Percentiles rank a stretch among this genome's conserved stretches.
phyloP scores from a whole-genome alignment of 441 rosid species.

The Gossypium aridum region DNA sequence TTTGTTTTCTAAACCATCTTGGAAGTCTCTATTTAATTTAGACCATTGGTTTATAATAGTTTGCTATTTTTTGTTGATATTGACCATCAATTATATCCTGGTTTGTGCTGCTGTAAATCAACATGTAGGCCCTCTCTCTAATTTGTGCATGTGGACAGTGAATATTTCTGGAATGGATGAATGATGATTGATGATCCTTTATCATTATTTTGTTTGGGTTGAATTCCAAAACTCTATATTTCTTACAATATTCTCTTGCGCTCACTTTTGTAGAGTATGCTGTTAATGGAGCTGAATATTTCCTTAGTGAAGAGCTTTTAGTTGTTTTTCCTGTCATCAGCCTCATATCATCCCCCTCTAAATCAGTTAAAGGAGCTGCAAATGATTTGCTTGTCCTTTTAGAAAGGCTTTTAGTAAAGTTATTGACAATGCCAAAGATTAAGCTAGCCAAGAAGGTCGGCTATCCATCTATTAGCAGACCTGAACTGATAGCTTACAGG shows the following conservation, averaged over 20 bases:
- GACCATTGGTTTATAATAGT: background rate
- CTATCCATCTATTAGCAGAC: conserved; percentile 43
- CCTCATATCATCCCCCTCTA: conserved; percentile 85
- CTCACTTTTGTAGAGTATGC: conserved; percentile 34
- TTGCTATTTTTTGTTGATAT: background rate
- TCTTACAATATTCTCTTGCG: background rate
- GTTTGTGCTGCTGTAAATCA: background rate
- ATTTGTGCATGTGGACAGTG: background rate
- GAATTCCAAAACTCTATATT: background rate
- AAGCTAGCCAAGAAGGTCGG: conserved; percentile 30
- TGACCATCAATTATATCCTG: background rate
- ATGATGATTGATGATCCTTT: background rate
- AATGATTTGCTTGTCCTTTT: conserved; percentile 63
- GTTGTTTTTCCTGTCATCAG: conserved; percentile 62
- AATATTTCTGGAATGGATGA: background rate
- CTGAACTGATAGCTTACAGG: conserved; percentile 58
- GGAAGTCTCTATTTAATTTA: background rate
- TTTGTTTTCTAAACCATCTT: background rate
- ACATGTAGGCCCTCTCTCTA: background rate
- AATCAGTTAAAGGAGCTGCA: conserved; percentile 66
- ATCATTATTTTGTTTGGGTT: background rate
- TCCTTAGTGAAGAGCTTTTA: conserved; percentile 57
- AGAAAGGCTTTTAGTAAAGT: conserved; percentile 46
- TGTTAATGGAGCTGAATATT: conserved; percentile 26
- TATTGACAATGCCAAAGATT: conserved; percentile 41